phyloP scores from a whole-genome alignment of 2,329 filamentous ascomycete genomes.

The Aspergillus tubingensis region DNA sequence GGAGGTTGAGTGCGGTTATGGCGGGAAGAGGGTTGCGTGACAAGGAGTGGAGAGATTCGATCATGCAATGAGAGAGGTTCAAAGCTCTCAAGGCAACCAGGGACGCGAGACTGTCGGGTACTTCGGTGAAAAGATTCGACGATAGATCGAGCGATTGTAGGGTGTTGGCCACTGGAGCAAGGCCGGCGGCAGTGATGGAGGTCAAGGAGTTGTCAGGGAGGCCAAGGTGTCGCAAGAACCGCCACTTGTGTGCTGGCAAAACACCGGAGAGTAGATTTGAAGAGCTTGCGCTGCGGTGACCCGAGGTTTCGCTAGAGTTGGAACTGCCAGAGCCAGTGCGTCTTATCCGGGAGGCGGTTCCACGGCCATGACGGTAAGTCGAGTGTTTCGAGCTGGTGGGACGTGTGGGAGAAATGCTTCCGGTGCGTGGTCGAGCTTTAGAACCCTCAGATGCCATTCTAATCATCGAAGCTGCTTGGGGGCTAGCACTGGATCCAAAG shows the following conservation, averaged over 20 bases:
- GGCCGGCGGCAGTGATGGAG: constrained; percentile 70
- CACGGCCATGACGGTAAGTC: constrained; percentile 64
- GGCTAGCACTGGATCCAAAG: constrained; percentile 52
- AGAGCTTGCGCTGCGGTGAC: constrained; percentile 64
- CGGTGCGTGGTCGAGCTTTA: constrained; percentile 50
- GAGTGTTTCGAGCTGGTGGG: constrained; percentile 74
- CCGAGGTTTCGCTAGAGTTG: constrained; percentile 68
- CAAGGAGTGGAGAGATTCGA: constrained; percentile 86
- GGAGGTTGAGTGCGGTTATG: constrained; percentile 88
- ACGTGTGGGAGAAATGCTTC: constrained; percentile 80
- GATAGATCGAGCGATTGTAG: constrained; percentile 91
- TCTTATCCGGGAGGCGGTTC: constrained; percentile 70
- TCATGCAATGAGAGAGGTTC: constrained; percentile 97
- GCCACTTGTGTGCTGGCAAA: constrained; percentile 86
- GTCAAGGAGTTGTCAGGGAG: constrained; percentile 90
- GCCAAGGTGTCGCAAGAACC: constrained; percentile 88
- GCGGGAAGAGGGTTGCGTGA: constrained; percentile 81
- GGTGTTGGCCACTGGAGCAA: constrained; percentile 81
- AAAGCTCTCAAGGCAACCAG: constrained; percentile 86
- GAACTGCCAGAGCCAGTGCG: constrained; percentile 92
- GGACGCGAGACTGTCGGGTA: constrained; percentile 85
- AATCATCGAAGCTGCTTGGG: constrained; percentile 50
- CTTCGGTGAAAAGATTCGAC: constrained; percentile 87
- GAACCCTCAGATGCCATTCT: constrained; percentile 59
- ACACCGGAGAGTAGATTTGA: constrained; percentile 74